Evolutionary conservation across 352 stramenopile genomes (phyloP).

Genomic region (Thalassiosira hispida): DNA sequence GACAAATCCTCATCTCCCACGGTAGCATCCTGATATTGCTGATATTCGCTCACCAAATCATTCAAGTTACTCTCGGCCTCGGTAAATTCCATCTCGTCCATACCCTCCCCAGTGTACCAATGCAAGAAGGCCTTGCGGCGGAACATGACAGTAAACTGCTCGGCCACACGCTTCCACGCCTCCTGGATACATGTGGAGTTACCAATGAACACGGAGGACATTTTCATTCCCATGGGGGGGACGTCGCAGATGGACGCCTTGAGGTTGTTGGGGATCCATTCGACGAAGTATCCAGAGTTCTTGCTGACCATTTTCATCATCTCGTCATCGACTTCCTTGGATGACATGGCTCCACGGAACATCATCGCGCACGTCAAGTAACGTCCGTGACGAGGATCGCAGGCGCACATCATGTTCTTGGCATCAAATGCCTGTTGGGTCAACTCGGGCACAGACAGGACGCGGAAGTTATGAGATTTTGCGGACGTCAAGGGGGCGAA

Average conservation of each 20-base stretch:
- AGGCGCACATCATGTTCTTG: constrained; percentile 99
- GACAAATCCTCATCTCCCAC: constrained; percentile 89
- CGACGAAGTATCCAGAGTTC: constrained; percentile 99
- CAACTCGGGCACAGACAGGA: constrained; percentile 96
- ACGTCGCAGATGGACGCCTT: constrained; percentile 99
- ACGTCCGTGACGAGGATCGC: constrained; percentile 97
- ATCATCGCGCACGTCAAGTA: constrained; percentile 99
- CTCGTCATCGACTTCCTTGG: constrained; percentile 97
- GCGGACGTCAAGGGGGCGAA: constrained; percentile 96
- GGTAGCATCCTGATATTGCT: constrained; percentile 99
- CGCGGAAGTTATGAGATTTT: constrained; percentile 96
- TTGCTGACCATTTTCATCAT: constrained; percentile 99
- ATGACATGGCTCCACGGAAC: constrained; percentile 99
- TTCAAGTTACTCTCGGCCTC: constrained; percentile 99
- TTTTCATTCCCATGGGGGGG: constrained; percentile 97
- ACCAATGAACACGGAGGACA: constrained; percentile 98
- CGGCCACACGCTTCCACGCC: constrained; percentile 99
- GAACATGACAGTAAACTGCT: constrained; percentile 99
- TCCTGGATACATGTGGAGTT: constrained; percentile 99
- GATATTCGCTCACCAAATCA: constrained; percentile 99
- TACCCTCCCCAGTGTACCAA: constrained; percentile 97
- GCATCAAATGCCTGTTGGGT: constrained; percentile 99
- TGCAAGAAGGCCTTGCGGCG: constrained; percentile 90
- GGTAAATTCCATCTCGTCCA: constrained; percentile 99
- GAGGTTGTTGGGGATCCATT: constrained; percentile 99